These are phyloP conservation scores for Casuarina glauca DNA, from an alignment of 306 rosid species.

Conservation along the genomic window DNA sequence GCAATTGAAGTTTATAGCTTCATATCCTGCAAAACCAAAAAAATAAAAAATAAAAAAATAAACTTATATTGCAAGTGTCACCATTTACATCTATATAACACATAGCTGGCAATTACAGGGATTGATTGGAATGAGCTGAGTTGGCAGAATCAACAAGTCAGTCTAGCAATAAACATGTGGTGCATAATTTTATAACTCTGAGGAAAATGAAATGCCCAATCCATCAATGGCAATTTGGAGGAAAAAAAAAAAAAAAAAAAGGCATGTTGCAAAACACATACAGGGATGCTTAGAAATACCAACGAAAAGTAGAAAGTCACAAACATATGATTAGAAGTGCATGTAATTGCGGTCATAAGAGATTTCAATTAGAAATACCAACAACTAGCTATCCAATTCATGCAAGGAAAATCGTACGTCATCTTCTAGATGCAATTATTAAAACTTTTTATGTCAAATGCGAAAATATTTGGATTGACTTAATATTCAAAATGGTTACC, in stretches of 20 bases:
- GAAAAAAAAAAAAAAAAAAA: neutral
- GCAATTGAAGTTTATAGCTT: slow-evolving; percentile 8
- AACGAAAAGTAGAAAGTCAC: neutral
- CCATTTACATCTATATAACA: neutral
- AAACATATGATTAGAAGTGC: neutral
- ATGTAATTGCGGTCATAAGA: neutral
- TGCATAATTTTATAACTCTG: neutral
- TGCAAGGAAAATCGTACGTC: neutral
- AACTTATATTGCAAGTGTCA: too few relatives aligned
- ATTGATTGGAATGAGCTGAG: neutral
- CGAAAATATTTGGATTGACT: too few relatives aligned
- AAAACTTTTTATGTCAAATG: too few relatives aligned
- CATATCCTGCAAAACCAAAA: slow-evolving; percentile 9
- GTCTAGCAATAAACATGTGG: neutral
- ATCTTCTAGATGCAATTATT: neutral
- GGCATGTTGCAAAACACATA: neutral
- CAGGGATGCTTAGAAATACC: neutral
- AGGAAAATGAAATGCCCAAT: too few relatives aligned
- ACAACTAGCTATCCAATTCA: neutral
- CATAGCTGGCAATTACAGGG: neutral
- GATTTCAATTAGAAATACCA: neutral
- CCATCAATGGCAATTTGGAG: neutral
- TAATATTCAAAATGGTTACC: too few relatives aligned
- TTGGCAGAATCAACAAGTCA: neutral
- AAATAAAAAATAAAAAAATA: too few relatives aligned